Base-by-base conservation (phyloP, 179 eudicot genomes). In the Vitellaria paradoxa region DNA sequence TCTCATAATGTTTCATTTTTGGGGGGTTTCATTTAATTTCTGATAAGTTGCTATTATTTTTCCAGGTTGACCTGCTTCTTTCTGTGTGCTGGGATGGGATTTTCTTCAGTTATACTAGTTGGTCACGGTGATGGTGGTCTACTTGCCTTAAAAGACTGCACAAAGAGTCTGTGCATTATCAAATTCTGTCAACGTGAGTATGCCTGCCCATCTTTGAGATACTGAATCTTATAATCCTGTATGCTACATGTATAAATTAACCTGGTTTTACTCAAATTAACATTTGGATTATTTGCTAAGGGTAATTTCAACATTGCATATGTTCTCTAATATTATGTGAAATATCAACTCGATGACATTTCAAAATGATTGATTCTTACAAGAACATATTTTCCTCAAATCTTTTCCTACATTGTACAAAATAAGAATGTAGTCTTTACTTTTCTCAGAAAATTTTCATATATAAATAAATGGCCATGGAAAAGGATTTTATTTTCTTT, bases 111-210 rank as follows among this genome's bases (percentile, higher is more conserved):
- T 65, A 91, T 93, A 79, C 90, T 96, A 76, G 93, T 96, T 72
- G 98, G 99, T 68, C 99, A 96, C 72, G 99, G 91, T 81, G 99
- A 96, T 85, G 99, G 99, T 56, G 99, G 96, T 71, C 78, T 93
- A 70, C 96, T 96, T 82, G 97, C 92, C 42, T 79, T 96, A 30
- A 78, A 78, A 86, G 87, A 94, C 98, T 82, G 96, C 92, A 52
- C 94, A 93, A 79, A 87, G 85, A 82, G 80, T 84, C 55, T 89
- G 78, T 56, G 76, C 88, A 82, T 81, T 89, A 60, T 86, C 86
- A 69, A 80, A 77, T 76, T 81, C 85, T 42, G 65, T 76, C 76
- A 86, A 90, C 79, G 98, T 93, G 77, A 91, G 97, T 30, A 30
- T 85, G 11, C 60, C 15, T 53, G 12, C 18, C n/a, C 74, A 46